phyloP scores from a whole-genome alignment of 2,329 filamentous ascomycete species.

The Eurotiales sp. region DNA sequence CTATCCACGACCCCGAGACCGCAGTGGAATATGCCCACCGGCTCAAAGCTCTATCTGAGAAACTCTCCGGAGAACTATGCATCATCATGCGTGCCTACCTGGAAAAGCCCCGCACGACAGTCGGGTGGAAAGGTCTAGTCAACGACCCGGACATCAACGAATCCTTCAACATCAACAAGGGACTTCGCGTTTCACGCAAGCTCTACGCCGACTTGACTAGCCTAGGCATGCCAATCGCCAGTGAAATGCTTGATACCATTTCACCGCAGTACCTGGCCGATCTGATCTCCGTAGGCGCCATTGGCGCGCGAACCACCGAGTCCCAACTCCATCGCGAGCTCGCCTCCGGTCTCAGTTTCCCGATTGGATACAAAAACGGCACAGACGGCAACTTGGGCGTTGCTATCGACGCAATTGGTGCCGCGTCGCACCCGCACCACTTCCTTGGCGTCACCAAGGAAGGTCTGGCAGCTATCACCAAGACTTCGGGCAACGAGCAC shows the following conservation, averaged over 20 bases:
- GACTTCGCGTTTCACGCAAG: constrained; percentile 83
- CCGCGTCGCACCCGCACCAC: constrained; percentile 65
- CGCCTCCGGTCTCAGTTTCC: constrained; percentile 91
- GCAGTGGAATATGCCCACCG: constrained; percentile 84
- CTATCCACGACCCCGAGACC: constrained; percentile 86
- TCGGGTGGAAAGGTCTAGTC: constrained; percentile 98
- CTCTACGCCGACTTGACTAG: constrained; percentile 87
- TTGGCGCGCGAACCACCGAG: constrained; percentile 94
- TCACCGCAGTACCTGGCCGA: constrained; percentile 97
- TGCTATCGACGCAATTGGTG: constrained; percentile 92
- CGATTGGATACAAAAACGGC: constrained; percentile 99
- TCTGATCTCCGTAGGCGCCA: constrained; percentile 89
- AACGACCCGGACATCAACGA: constrained; percentile 98
- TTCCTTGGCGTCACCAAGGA: constrained; percentile 99
- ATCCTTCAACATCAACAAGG: constrained; percentile 99
- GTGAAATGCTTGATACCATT: constrained; percentile 98
- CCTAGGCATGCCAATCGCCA: constrained; percentile 88
- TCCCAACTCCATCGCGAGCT: constrained; percentile 95
- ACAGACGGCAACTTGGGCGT: constrained; percentile 89
- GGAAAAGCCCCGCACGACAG: constrained; percentile 96
- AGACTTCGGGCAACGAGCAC: constrained; percentile 90
- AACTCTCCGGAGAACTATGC: constrained; percentile 76
- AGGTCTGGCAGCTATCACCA: constrained; percentile 88
- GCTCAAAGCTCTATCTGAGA: constrained; percentile 72
- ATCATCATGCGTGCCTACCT: constrained; percentile 99